These are phyloP conservation scores for Apiospora koreana DNA, from an alignment of 2,329 filamentous ascomycete species.

Conservation along the genomic window DNA sequence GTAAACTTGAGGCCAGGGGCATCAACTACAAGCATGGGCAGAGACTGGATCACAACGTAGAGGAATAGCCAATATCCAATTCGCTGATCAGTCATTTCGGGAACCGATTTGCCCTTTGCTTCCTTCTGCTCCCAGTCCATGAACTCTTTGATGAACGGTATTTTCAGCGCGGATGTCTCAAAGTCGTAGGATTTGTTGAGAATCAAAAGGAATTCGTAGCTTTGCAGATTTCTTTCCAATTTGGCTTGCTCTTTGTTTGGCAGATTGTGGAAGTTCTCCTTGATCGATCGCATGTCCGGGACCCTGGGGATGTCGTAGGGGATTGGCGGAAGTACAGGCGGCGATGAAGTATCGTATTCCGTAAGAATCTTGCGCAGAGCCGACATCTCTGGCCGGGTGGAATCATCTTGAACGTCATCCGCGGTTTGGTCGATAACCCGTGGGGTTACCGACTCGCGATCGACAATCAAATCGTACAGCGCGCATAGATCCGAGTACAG, in stretches of 20 bases:
- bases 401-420: slow-evolving; percentile 42
- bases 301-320: slow-evolving; percentile 85
- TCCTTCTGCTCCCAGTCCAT: slow-evolving; percentile 71
- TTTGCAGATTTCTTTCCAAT: slow-evolving; percentile 71
- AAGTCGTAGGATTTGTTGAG: slow-evolving; percentile 82
- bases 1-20: slow-evolving; percentile 69
- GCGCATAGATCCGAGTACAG: slow-evolving; percentile 85
- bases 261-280: slow-evolving; percentile 64
- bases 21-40: slow-evolving; percentile 78
- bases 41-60: slow-evolving; percentile 74
- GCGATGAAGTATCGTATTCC: slow-evolving; percentile 87
- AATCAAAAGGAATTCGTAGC: slow-evolving; percentile 74
- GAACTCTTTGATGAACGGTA: slow-evolving; percentile 70
- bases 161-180: slow-evolving; percentile 59
- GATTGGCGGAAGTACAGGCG: slow-evolving; percentile 86
- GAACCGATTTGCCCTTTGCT: slow-evolving; percentile 61
- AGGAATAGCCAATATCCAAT: slow-evolving; percentile 82
- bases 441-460: slow-evolving; percentile 76
- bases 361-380: slow-evolving; percentile 78
- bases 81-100: slow-evolving; percentile 71
- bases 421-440: slow-evolving; percentile 71
- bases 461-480: slow-evolving; percentile 86
- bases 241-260: slow-evolving; percentile 75
- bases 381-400: slow-evolving; percentile 62
- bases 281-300: slow-evolving; percentile 67